Conservation (phyloP, 2,329 filamentous ascomycete genomes). For the Coleophoma eucalyptorum region DNA sequence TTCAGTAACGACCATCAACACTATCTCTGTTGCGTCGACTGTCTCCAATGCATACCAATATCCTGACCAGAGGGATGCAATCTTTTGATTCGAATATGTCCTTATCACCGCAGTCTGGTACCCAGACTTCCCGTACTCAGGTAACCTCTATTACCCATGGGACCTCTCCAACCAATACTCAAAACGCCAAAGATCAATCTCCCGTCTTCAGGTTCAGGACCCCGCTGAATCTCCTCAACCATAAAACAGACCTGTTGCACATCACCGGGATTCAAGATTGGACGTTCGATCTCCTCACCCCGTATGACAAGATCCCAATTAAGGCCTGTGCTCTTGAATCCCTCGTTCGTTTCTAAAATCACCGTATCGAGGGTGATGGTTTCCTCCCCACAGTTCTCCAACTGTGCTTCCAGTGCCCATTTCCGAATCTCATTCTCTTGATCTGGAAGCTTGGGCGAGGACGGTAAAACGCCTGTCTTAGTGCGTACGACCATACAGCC, state of each 20-base stretch:
- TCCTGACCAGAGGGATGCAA: no score
- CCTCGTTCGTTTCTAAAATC: slow-evolving; percentile 47
- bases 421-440: slow-evolving; percentile 17
- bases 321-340: slow-evolving; percentile 48
- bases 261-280: slow-evolving; percentile 58
- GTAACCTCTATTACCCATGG: slow-evolving; percentile 86
- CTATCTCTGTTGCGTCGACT: no score
- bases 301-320: slow-evolving; percentile 44
- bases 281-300: slow-evolving; percentile 42
- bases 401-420: slow-evolving; percentile 87
- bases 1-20: no score
- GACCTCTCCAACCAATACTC: slow-evolving; percentile 81
- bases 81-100: no score
- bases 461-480: slow-evolving; percentile 63
- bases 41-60: no score
- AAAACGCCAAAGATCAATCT: slow-evolving; percentile 73
- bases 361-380: slow-evolving; percentile 73
- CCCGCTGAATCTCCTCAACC: slow-evolving; percentile 35
- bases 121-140: slow-evolving; percentile 82
- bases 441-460: neutral
- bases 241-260: slow-evolving; percentile 65
- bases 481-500: slow-evolving; percentile 85
- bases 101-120: slow-evolving; percentile 32
- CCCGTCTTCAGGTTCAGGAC: slow-evolving; percentile 44
- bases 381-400: slow-evolving; percentile 90